Evolutionary conservation across 1,284 basidiomycete genomes (phyloP), one percentile per base, ranked within the genome.

Genomic region (Quambalaria eucalypti): DNA sequence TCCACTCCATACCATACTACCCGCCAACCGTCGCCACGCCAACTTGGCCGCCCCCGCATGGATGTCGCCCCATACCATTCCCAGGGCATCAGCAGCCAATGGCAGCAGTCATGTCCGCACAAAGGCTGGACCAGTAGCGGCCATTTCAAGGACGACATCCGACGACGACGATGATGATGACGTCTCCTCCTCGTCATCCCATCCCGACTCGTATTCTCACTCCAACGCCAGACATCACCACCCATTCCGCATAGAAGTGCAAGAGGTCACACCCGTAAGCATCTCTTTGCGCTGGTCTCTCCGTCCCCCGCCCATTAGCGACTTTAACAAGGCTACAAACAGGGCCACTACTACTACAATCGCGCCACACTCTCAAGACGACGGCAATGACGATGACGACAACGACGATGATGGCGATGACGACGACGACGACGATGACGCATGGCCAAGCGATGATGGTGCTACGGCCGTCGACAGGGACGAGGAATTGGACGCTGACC

Each of bases 261-360:
- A 65, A 53, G 67, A 68, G 30, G 53, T 70, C 31, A 67, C 66
- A 1, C 66, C 68, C 19, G 63, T 70, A 36, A 69, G 67, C 10
- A 60, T 69, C 8, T 65, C 68, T 1, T 26, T 69, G n/a, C 57
- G 66, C 36, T 67, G 66, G 64, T 69, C 68, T 21, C 62, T 58
- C 6, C 56, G 67, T 6, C 68, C 68, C 8, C 61, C 65, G n/a
- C 68, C 68, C 8, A 59, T 70, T 51, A 63, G 59, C 42, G 61
- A 64, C 2, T 61, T 69, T 19, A 64, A 12, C 19, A 6, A 46
- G 5, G 12, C n/a, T 4, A 21, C 12, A 46, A 26, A 46, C 5
- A 23, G 21, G 4, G 42, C 21, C 12, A 26, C 42, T 23, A 26
- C 25, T 21, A 12, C 42, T 14, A 19, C 16, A 26, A 6, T 9